A percentile compares a stretch with the other conserved stretches of the same genome.
Conservation (phyloP, 306 rosid genomes). For the Adenanthera pavonina region DNA sequence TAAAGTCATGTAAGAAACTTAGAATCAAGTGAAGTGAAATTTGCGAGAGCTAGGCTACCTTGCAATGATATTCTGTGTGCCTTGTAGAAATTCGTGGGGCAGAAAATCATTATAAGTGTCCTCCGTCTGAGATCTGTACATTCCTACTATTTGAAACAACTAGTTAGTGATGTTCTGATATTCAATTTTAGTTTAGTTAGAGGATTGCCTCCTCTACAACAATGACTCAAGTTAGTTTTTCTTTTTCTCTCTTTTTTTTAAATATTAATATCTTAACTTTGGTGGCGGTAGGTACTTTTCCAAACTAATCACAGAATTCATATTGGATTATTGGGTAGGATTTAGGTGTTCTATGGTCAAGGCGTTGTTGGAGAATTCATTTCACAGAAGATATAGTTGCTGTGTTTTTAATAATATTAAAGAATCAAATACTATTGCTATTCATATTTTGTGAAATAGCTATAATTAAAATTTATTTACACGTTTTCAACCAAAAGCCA, state of each 20-base stretch:
- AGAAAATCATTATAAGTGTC: not conserved
- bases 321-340: not conserved
- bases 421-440: too few relatives aligned
- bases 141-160: not conserved
- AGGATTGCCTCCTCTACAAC: not conserved
- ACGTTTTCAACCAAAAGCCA: not conserved
- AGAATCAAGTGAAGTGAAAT: slow-evolving; percentile 19
- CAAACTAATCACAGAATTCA: not conserved
- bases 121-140: not conserved
- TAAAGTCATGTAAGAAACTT: slow-evolving; percentile 1
- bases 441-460: too few relatives aligned
- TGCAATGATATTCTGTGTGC: not conserved
- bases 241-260: not conserved
- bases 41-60: not conserved
- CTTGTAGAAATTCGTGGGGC: not conserved
- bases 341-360: not conserved
- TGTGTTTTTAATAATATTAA: too few relatives aligned
- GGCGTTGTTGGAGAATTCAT: not conserved
- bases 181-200: not conserved
- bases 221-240: not conserved
- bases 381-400: not conserved
- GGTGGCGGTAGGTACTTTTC: not conserved
- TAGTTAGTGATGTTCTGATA: not conserved
- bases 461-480: not conserved
- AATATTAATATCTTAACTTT: not conserved